phyloP scores from a whole-genome alignment of 345 rosid species.

The Eucalyptus sideroxylon region DNA sequence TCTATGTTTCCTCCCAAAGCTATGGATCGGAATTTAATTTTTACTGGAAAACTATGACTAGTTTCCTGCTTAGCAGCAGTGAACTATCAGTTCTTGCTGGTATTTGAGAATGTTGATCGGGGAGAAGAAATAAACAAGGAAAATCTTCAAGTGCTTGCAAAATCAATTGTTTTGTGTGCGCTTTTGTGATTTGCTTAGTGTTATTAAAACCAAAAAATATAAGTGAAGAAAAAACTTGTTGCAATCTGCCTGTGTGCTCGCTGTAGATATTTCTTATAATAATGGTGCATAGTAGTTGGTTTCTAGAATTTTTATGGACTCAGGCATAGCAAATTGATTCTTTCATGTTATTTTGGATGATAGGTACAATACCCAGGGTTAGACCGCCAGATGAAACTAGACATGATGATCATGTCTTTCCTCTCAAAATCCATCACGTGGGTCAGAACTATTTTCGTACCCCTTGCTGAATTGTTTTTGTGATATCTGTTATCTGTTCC shows the following conservation, averaged over 20 bases:
- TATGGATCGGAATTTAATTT: not conserved
- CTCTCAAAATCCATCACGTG: constrained; percentile 56
- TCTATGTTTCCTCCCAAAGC: not conserved
- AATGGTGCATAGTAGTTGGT: not conserved
- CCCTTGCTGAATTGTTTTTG: not conserved
- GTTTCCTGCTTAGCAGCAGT: not conserved
- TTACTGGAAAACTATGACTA: not conserved
- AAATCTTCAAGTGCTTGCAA: not conserved
- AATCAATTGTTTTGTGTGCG: not conserved
- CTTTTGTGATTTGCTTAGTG: not conserved
- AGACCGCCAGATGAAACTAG: constrained; percentile 59
- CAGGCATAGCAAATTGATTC: not conserved
- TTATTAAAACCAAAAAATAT: not conserved
- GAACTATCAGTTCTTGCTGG: not conserved
- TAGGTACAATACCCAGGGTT: constrained; percentile 91
- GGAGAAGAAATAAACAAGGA: not conserved
- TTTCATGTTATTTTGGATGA: not conserved
- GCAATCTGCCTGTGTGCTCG: not conserved
- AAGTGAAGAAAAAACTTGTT: not conserved
- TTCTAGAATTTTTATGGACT: not conserved
- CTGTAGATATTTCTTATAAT: not conserved
- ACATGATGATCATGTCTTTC: constrained; percentile 59
- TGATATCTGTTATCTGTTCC: not conserved
- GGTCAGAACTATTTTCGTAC: constrained; percentile 17
- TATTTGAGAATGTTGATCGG: not conserved